Base-by-base conservation (phyloP, 345 rosid species). In the Punica granatum region DNA sequence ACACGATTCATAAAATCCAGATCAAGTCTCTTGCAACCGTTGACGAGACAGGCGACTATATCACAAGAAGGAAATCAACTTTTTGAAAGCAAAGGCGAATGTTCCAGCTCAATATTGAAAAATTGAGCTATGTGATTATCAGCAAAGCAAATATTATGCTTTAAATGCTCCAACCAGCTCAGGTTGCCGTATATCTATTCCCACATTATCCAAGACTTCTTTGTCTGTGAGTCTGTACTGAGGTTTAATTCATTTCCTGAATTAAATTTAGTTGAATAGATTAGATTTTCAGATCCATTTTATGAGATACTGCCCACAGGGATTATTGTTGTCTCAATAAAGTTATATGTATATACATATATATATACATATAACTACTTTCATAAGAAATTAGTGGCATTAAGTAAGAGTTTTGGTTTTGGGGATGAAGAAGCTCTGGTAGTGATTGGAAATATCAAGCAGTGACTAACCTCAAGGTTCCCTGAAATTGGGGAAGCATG, bases 401-500 rank as follows among this genome's bases (percentile, higher is more conserved):
- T n/a, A n/a, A n/a, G n/a, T n/a, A n/a, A n/a, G n/a, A n/a, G n/a
- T n/a, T n/a, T n/a, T n/a, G n/a, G n/a, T n/a, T n/a, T n/a, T n/a
- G n/a, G n/a, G n/a, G n/a, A n/a, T n/a, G n/a, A n/a, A n/a, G n/a
- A n/a, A n/a, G n/a, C n/a, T n/a, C n/a, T n/a, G n/a, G n/a, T n/a
- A n/a, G n/a, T 37, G 41, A 37, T 37, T 11, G 5, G 41, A 60
- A 39, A 16, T 19, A 37, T 58, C 60, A 72, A 18, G 30, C 19
- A 31, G 28, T 35, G 41, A 71, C 82, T 67, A 63, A 90, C 99
- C 99, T 94, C 99, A 23, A 94, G 79, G 83, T 94, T 94, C 69
- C 99, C 96, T 6, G 99, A 81, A 63, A 94, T 89, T 44, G 99
- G 99, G 46, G 99, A 94, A 16, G 92, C 95, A 77, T 89, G 93